Evolutionary conservation across 176 grass and related monocot genomes (phyloP), one percentile per base, ranked within the genome.

Genomic region (Hsuehochloa calcarea): DNA sequence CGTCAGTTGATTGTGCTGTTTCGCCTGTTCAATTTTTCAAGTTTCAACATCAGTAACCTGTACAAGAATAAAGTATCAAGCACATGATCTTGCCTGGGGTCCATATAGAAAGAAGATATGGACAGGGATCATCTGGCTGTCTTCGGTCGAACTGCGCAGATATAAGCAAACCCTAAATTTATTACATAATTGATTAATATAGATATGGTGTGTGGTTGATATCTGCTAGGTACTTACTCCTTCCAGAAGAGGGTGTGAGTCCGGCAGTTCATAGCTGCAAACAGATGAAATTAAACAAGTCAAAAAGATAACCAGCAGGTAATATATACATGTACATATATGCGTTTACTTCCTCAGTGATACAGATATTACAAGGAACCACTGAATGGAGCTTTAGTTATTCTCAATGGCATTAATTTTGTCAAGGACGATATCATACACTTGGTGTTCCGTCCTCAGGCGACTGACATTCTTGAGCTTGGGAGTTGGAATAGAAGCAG

Each of bases 401-500:
- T 67, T 54, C 17, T 74, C 38, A 58, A 66, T 74, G 27, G 13
- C 14, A 67, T 34, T 69, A 49, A 62, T 76, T 87, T 68, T 74
- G 8, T 51, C 52, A 77, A 69, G 55, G 51, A 81, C 54, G 41
- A 51, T 52, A 45, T 75, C 95, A 83, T 98, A 98, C 93, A 93
- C 95, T 90, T 93, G 91, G 90, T 98, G 93, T 78, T 95, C 93
- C 51, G 91, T 98, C 74, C 93, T 91, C 50, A 98, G 85, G 26
- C 95, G 91, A 84, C 89, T 93, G 52, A 95, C 47, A 63, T 98
- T 98, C 87, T 98, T 98, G 76, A 98, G 85, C 72, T 92, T 98
- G 41, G 83, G 85, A 78, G 85, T 92, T 85, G 95, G 95, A 72
- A 98, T 76, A 27, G 92, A 98, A 79, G 91, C 95, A 80, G 59